Base-by-base conservation (phyloP, 1,284 basidiomycete species). In the Rhodotorula sp. region DNA sequence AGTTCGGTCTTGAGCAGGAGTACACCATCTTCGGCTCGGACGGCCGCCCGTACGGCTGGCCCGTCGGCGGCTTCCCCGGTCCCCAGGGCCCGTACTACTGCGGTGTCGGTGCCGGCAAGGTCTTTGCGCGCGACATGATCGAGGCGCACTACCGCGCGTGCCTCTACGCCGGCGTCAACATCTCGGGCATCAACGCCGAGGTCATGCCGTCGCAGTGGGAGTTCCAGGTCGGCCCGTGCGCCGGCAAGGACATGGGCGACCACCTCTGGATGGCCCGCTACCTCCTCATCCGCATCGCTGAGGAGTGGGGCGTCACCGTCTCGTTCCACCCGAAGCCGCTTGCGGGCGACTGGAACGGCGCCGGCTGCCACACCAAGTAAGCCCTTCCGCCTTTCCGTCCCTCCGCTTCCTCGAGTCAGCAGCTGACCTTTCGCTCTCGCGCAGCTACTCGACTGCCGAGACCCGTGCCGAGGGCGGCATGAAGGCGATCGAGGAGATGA, bases 61-160 rank as follows among this genome's bases (percentile, higher is more conserved):
- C 97, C 74, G 80, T 78, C 67, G 81, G 93, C 79, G 97, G 97
- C 84, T 99, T 98, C 91, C 97, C 97, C 75, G 97, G 92, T 80
- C 96, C 97, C 76, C 97, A 99, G 84, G 97, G 97, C 74, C 97
- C 97, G 64, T 99, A 99, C 85, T 99, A 99, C 86, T 99, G 97
- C 81, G 97, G 97, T 87, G 96, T 96, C 83, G 96, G 96, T 76
- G 90, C 93, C 77, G 96, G 96, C 83, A 94, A 92, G 84, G 97
- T 99, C 77, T 96, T 97, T 81, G 97, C 93, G 77, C 93, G 97
- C 85, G 97, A 99, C 85, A 88, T 99, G 80, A 91, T 99, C 81
- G 97, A 99, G 86, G 96, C 97, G 55, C 97, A 99, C 86, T 99
- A 99, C 87, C 91, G 93, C 74, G 85, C 85, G 67, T 99, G 96